These are phyloP conservation scores for Chlorociboria aeruginascens DNA, from an alignment of 495 filamentous ascomycete genomes.

Conservation along the genomic window DNA sequence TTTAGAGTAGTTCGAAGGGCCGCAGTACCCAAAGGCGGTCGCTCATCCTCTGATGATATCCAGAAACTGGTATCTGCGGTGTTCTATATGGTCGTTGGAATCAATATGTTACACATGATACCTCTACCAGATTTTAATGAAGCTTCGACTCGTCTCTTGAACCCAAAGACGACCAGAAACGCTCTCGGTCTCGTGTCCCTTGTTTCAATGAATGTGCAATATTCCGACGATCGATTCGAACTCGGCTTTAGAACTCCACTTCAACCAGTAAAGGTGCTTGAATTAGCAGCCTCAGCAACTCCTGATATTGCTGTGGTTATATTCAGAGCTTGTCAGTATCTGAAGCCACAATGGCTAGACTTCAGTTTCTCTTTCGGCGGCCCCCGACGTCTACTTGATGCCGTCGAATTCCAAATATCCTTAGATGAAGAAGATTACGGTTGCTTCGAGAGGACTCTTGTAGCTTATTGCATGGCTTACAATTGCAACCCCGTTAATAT, in stretches of 20 bases:
- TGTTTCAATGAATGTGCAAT: conserved; percentile 51
- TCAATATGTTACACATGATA: conserved; percentile 71
- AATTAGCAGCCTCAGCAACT: conserved; percentile 69
- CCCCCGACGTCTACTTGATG: conserved; percentile 23
- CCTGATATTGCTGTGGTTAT: conserved; percentile 66
- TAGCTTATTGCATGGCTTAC: conserved; percentile 78
- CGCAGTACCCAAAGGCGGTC: conserved; percentile 36
- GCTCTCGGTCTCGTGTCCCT: conserved; percentile 67
- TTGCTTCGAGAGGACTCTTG: conserved; percentile 70
- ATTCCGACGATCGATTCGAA: conserved; percentile 74
- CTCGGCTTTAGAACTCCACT: conserved; percentile 70
- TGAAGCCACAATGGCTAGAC: conserved; percentile 76
- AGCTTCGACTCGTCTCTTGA: conserved; percentile 37
- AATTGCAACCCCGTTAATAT: conserved; percentile 55
- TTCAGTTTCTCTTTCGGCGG: conserved; percentile 42
- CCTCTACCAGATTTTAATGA: conserved; percentile 50
- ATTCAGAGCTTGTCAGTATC: conserved; percentile 57
- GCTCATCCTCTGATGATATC: conserved; percentile 62
- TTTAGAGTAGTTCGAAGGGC: conserved; percentile 74
- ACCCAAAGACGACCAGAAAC: conserved; percentile 29
- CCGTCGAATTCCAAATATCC: conserved; percentile 30
- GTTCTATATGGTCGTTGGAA: conserved; percentile 78
- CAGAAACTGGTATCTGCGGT: conserved; percentile 59
- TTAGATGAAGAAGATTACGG: conserved; percentile 67
- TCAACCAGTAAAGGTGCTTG: conserved; percentile 46